These are phyloP conservation scores for Fusarium devonianum DNA, from an alignment of 2,329 filamentous ascomycete species.

Conservation along the genomic window DNA sequence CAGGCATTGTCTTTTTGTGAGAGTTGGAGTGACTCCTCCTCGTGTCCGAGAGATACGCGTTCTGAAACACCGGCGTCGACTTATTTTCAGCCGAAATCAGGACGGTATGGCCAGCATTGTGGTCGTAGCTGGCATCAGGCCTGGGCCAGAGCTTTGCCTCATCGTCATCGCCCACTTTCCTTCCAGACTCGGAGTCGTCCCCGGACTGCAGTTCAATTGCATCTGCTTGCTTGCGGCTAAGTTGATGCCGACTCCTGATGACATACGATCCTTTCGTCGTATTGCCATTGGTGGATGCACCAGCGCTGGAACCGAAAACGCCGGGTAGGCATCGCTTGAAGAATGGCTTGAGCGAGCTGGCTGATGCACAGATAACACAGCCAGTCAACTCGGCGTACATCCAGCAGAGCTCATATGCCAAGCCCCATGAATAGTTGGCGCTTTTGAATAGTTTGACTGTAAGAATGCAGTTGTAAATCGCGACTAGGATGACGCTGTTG, in stretches of 20 bases:
- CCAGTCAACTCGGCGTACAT: slow-evolving; percentile 39
- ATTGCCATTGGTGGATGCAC: slow-evolving; percentile 9
- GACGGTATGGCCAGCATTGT: slow-evolving; percentile 11
- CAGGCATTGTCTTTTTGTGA: not conserved
- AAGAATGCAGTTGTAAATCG: slow-evolving; percentile 35
- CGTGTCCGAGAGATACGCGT: not conserved
- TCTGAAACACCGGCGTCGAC: not conserved
- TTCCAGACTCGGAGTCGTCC: slow-evolving; percentile 29
- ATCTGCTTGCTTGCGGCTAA: slow-evolving; percentile 30
- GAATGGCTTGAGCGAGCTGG: slow-evolving; percentile 33
- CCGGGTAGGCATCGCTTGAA: slow-evolving; percentile 28
- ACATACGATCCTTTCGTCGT: slow-evolving; percentile 13
- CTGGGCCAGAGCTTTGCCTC: slow-evolving; percentile 29
- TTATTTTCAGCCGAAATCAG: slow-evolving; percentile 10
- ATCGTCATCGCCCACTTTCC: slow-evolving; percentile 27
- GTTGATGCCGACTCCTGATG: slow-evolving; percentile 18
- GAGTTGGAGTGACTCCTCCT: slow-evolving; percentile 8
- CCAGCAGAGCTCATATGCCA: slow-evolving; percentile 36
- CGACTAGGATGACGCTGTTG: slow-evolving; percentile 30
- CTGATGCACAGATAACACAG: slow-evolving; percentile 36
- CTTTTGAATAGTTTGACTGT: slow-evolving; percentile 32
- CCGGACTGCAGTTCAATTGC: slow-evolving; percentile 35
- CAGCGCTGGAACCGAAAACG: slow-evolving; percentile 15
- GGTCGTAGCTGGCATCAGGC: slow-evolving; percentile 6
- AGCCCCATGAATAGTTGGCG: slow-evolving; percentile 34